Percentiles rank a stretch among this genome's conserved stretches.
phyloP scores from a whole-genome alignment of 2,329 filamentous ascomycete genomes.

The Cercospora sp. region DNA sequence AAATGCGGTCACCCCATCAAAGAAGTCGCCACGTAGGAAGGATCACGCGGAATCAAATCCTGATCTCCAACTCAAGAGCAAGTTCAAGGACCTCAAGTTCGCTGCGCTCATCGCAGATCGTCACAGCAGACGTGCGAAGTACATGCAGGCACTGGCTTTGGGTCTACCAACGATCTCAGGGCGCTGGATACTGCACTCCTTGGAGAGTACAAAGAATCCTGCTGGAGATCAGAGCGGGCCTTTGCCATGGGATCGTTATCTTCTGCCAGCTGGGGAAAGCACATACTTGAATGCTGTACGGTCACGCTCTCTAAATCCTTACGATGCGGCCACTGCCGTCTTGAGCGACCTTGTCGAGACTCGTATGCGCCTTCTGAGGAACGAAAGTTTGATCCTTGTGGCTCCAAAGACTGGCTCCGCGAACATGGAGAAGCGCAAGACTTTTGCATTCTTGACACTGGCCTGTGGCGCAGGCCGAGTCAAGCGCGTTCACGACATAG shows the following conservation, averaged over 20 bases:
- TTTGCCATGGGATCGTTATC: conserved; percentile 75
- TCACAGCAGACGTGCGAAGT: conserved; percentile 84
- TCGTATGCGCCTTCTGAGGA: conserved; percentile 39
- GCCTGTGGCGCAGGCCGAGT: conserved; percentile 72
- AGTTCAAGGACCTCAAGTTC: conserved; percentile 64
- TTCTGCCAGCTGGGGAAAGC: conserved; percentile 82
- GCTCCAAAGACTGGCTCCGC: conserved; percentile 58
- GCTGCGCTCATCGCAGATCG: conserved; percentile 81
- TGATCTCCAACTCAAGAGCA: conserved; percentile 50
- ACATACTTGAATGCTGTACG: conserved; percentile 72
- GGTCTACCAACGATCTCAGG: conserved; percentile 82
- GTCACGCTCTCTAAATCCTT: conserved; percentile 67
- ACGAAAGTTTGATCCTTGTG: conserved; percentile 74
- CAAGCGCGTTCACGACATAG: conserved; percentile 63
- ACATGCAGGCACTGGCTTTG: conserved; percentile 89
- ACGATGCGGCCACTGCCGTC: conserved; percentile 57
- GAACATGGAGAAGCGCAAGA: conserved; percentile 61
- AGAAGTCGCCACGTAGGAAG: conserved; percentile 25
- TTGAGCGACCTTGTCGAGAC: conserved; percentile 59
- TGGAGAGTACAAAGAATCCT: conserved; percentile 41
- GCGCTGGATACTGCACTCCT: conserved; percentile 76
- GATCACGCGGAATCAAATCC: background rate
- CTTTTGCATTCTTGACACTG: conserved; percentile 77
- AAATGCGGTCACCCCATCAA: conserved; percentile 19
- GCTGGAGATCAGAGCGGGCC: conserved; percentile 49